phyloP scores from a whole-genome alignment of 345 rosid species.

The Heritiera fomes region DNA sequence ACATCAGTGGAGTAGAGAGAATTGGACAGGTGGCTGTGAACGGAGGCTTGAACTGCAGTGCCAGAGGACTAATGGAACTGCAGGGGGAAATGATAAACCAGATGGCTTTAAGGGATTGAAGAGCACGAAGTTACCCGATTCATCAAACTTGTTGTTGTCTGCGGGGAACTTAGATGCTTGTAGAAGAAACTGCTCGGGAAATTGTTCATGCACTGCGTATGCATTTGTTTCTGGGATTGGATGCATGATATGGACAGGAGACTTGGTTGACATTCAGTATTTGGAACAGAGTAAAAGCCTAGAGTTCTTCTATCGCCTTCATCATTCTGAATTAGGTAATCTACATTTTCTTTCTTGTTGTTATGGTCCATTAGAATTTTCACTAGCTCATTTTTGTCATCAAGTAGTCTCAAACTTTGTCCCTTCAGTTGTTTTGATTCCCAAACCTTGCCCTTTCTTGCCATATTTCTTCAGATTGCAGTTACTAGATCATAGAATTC shows the following conservation, averaged over 20 bases:
- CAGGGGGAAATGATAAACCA: constrained; percentile 32
- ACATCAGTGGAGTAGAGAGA: constrained; percentile 39
- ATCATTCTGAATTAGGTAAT: constrained; percentile 61
- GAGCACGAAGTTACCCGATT: constrained; percentile 52
- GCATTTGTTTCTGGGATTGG: constrained; percentile 42
- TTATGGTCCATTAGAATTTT: background rate
- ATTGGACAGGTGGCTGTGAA: constrained; percentile 60
- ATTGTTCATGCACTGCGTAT: constrained; percentile 71
- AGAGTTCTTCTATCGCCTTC: constrained; percentile 45
- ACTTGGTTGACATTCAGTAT: constrained; percentile 54
- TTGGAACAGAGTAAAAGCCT: constrained; percentile 36
- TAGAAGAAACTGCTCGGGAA: constrained; percentile 35
- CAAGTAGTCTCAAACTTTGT: background rate
- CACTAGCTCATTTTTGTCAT: background rate
- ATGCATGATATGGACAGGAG: constrained; percentile 60
- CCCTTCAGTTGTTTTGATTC: background rate
- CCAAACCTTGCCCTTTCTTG: background rate
- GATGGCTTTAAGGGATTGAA: constrained; percentile 45
- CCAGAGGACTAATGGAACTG: constrained; percentile 33
- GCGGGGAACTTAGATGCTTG: constrained; percentile 39
- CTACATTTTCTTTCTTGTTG: background rate
- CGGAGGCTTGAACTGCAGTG: constrained; percentile 46
- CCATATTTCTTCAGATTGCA: background rate
- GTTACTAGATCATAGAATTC: background rate
- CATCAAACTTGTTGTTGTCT: constrained; percentile 25